Percentiles rank a stretch among this genome's conserved stretches.
phyloP scores from a whole-genome alignment of 805 yeast species.

The Yarrowia sp. region DNA sequence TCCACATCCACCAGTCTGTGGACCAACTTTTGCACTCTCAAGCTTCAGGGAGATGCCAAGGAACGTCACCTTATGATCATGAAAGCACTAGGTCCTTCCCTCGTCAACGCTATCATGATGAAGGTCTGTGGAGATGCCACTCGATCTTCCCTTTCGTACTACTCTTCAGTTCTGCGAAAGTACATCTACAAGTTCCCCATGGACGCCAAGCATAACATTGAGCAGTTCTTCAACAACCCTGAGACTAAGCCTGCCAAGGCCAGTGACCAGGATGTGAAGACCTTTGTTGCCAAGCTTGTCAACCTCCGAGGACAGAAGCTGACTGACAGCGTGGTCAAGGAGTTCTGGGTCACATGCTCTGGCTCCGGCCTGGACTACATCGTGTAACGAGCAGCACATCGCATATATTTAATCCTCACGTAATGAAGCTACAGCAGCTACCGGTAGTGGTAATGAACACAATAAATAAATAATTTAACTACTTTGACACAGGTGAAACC shows the following conservation, averaged over 20 bases:
- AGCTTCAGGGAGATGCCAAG: slow-evolving; percentile 30
- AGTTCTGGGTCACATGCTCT: slow-evolving; percentile 50
- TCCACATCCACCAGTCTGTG: slow-evolving; percentile 64
- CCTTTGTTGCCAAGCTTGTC: slow-evolving; percentile 47
- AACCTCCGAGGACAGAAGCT: slow-evolving; percentile 47
- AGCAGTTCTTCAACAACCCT: slow-evolving; percentile 41
- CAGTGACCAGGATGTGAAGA: slow-evolving; percentile 32
- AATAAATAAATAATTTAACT: slow-evolving; percentile 28
- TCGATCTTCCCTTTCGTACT: slow-evolving; percentile 56
- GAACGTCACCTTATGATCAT: slow-evolving; percentile 43
- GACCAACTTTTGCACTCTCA: slow-evolving; percentile 53
- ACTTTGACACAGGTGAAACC: slow-evolving; percentile 13
- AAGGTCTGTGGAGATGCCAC: slow-evolving; percentile 53
- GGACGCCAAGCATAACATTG: slow-evolving; percentile 40
- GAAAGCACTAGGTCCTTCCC: slow-evolving; percentile 48
- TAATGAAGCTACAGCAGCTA: neutral
- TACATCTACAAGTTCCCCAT: slow-evolving; percentile 41
- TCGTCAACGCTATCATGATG: slow-evolving; percentile 52
- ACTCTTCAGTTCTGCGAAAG: slow-evolving; percentile 52
- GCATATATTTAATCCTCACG: slow-evolving; percentile 21
- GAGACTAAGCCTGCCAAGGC: slow-evolving; percentile 39
- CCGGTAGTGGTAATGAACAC: neutral
- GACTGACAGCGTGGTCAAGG: slow-evolving; percentile 46
- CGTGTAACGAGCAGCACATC: neutral
- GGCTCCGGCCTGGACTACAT: slow-evolving; percentile 42